A percentile compares a stretch with the other conserved stretches of the same genome.
phyloP scores from a whole-genome alignment of 2,329 filamentous ascomycete genomes.

The Zymoseptoria ardabiliae region DNA sequence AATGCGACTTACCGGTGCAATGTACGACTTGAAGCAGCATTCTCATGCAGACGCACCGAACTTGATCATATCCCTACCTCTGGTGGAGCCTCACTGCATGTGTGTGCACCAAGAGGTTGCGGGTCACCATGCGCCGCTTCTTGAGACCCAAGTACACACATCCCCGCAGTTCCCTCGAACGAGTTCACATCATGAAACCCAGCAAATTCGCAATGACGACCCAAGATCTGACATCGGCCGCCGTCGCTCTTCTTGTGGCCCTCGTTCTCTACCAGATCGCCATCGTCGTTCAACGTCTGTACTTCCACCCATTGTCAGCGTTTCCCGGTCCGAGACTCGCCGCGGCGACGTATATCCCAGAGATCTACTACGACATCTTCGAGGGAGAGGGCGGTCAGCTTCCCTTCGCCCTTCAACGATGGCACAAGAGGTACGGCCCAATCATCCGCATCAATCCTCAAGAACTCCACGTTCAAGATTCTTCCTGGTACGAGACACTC shows the following conservation, averaged over 20 bases:
- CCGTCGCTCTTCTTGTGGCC: not conserved
- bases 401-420: slow-evolving; percentile 1
- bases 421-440: slow-evolving; percentile 9
- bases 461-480: slow-evolving; percentile 8
- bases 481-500: slow-evolving; percentile 5
- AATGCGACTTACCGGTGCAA: not conserved
- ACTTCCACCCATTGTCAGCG: slow-evolving; percentile 28
- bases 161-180: not conserved
- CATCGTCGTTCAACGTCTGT: slow-evolving; percentile 21
- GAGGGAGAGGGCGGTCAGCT: slow-evolving; percentile 9
- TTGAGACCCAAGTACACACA: not conserved
- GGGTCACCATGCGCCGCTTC: not conserved
- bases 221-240: not conserved
- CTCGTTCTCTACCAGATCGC: slow-evolving; percentile 2
- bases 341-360: slow-evolving; percentile 30
- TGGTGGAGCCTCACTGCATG: not conserved
- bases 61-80: not conserved
- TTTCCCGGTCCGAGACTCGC: slow-evolving; percentile 32
- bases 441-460: slow-evolving; percentile 12
- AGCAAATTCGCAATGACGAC: not conserved
- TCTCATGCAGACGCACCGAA: not conserved
- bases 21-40: not conserved
- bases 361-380: slow-evolving; percentile 31
- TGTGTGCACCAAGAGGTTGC: not conserved
- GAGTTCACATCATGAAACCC: not conserved